Evolutionary conservation across 768 basidiomycete genomes (phyloP).

Genomic region (Hericium alpestre): DNA sequence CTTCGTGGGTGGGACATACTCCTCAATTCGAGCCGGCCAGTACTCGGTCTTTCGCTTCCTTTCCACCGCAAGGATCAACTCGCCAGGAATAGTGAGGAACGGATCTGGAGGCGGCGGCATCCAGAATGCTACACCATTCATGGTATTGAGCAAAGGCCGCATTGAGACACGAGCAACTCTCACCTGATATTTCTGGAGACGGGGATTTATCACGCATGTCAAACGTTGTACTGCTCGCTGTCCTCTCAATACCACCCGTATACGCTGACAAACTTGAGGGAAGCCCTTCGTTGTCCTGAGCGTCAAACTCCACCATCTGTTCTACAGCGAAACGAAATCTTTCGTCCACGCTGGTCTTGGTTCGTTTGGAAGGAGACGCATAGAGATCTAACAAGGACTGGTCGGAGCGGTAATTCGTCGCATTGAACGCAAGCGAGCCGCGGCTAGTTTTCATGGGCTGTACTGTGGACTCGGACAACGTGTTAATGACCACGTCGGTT

Average conservation of each 20-base stretch:
- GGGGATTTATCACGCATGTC: neutral
- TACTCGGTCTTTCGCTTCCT: conserved; percentile 27
- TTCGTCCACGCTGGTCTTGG: conserved; percentile 8
- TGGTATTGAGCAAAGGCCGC: neutral
- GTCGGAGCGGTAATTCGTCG: conserved; percentile 20
- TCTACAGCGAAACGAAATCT: conserved; percentile 11
- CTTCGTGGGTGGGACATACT: conserved; percentile 35
- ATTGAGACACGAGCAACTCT: conserved; percentile 5
- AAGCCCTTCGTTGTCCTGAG: conserved; percentile 9
- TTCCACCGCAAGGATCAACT: conserved; percentile 48
- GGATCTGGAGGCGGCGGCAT: conserved; percentile 37
- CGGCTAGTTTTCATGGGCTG: conserved; percentile 25
- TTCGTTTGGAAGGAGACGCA: conserved; percentile 1
- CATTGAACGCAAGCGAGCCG: conserved; percentile 31
- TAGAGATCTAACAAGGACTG: no score
- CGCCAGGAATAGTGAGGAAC: conserved; percentile 52
- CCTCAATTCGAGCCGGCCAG: conserved; percentile 60
- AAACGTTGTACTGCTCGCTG: neutral
- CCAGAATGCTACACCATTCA: conserved; percentile 15
- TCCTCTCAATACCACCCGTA: neutral
- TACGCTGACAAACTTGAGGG: conserved; percentile 12
- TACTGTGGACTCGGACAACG: conserved; percentile 31
- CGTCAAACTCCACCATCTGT: conserved; percentile 10
- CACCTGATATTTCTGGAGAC: neutral
- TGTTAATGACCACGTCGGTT: conserved; percentile 16